A percentile compares a stretch with the other conserved stretches of the same genome.
Evolutionary conservation across 176 grass and related monocot species (phyloP).

Genomic region (Microstegium vimineum): DNA sequence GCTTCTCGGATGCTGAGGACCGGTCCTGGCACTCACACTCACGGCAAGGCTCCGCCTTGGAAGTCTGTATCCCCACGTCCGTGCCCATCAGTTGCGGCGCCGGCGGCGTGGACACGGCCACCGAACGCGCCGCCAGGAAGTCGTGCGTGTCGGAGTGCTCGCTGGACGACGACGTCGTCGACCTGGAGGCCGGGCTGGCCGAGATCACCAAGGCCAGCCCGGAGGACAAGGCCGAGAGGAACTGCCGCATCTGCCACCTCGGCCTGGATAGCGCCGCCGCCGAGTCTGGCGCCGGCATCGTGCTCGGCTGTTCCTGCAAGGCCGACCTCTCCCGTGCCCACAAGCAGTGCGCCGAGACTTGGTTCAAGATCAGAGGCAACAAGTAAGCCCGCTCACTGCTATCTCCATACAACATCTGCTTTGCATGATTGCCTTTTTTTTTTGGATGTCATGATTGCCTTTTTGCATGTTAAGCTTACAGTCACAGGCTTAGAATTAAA

Average conservation of each 20-base stretch:
- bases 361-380: constrained; percentile 99
- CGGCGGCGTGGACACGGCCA: background rate
- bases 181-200: constrained; percentile 62
- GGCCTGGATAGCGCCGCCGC: constrained; percentile 57
- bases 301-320: constrained; percentile 97
- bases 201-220: constrained; percentile 64
- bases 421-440: background rate
- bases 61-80: constrained; percentile 39
- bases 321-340: constrained; percentile 81
- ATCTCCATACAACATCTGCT: background rate
- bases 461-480: constrained; percentile 1
- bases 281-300: constrained; percentile 69
- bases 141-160: constrained; percentile 81
- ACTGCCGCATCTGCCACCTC: constrained; percentile 98
- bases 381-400: constrained; percentile 54
- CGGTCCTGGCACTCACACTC: constrained; percentile 60
- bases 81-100: constrained; percentile 23
- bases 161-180: constrained; percentile 48
- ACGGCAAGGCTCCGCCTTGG: constrained; percentile 38
- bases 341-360: constrained; percentile 97
- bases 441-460: too few relatives aligned
- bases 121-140: constrained; percentile 41
- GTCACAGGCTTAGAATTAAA: background rate
- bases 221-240: constrained; percentile 56
- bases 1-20: constrained; percentile 79